Evolutionary conservation across 768 basidiomycete genomes (phyloP).

Genomic region (Suillus lakei): DNA sequence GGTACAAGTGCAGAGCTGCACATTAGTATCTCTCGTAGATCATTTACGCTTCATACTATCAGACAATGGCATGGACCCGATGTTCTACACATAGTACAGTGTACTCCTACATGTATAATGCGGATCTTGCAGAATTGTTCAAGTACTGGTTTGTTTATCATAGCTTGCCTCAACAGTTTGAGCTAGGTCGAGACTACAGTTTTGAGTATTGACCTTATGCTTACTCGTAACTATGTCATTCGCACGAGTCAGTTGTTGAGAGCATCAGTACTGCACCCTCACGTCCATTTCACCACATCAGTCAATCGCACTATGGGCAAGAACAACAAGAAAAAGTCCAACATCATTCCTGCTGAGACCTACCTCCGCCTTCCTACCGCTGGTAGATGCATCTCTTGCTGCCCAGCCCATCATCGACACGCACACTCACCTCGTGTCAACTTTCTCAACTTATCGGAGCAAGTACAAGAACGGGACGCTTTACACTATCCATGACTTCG

Average conservation of each 20-base stretch:
- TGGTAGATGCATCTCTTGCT: conserved; percentile 17
- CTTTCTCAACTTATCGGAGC: conserved; percentile 62
- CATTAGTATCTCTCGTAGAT: background rate
- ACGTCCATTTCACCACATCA: conserved; percentile 45
- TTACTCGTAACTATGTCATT: conserved; percentile 8
- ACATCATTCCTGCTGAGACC: conserved; percentile 33
- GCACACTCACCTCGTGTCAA: conserved; percentile 83
- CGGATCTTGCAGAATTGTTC: background rate
- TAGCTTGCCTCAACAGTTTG: background rate
- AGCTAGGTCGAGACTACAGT: background rate
- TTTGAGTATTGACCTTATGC: background rate
- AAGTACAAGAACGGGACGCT: conserved; percentile 65
- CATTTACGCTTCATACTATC: background rate
- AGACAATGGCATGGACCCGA: background rate
- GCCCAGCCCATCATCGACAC: conserved; percentile 70
- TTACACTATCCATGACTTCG: conserved; percentile 68
- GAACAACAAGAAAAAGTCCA: conserved; percentile 37
- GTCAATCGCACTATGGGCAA: conserved; percentile 45
- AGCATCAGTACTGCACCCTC: conserved; percentile 10
- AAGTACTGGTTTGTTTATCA: background rate
- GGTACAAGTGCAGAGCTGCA: background rate
- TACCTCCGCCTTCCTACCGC: conserved; percentile 39
- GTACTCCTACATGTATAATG: background rate
- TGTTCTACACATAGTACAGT: background rate
- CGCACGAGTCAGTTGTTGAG: conserved; percentile 7